Conservation (phyloP, 495 filamentous ascomycete genomes). For the Lasiosphaeria miniovina region DNA sequence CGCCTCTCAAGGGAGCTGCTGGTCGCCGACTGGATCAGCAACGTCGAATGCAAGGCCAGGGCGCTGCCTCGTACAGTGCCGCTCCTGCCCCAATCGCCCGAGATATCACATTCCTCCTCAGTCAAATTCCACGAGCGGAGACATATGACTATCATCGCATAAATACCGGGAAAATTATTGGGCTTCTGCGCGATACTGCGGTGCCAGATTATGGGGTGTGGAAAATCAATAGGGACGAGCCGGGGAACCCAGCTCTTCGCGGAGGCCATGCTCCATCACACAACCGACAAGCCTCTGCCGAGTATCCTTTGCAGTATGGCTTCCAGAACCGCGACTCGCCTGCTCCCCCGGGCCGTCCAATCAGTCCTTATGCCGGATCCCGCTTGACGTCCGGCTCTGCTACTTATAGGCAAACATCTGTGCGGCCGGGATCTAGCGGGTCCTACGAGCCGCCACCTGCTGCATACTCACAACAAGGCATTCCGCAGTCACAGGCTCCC, state of each 20-base stretch:
- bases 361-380: slow-evolving; percentile 34
- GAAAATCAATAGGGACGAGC: slow-evolving; percentile 27
- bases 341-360: slow-evolving; percentile 32
- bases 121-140: slow-evolving; percentile 75
- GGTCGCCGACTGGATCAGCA: slow-evolving; percentile 80
- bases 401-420: slow-evolving; percentile 42
- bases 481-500: slow-evolving; percentile 9
- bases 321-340: slow-evolving; percentile 41
- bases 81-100: slow-evolving; percentile 59
- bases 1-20: slow-evolving; percentile 81
- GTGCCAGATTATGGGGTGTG: slow-evolving; percentile 58
- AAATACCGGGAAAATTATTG: slow-evolving; percentile 67
- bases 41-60: slow-evolving; percentile 53
- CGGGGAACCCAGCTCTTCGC: slow-evolving; percentile 13
- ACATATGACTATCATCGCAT: slow-evolving; percentile 64
- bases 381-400: slow-evolving; percentile 29
- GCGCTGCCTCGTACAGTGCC: slow-evolving; percentile 33
- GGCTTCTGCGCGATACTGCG: slow-evolving; percentile 63
- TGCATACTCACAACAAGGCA: slow-evolving; percentile 27
- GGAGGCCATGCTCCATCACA: slow-evolving; percentile 37
- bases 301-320: slow-evolving; percentile 27
- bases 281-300: slow-evolving; percentile 34
- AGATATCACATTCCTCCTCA: slow-evolving; percentile 75
- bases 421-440: slow-evolving; percentile 42
- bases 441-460: slow-evolving; percentile 46